These are phyloP conservation scores for Geotrichum cucujoidarum DNA, from an alignment of 1,139 yeast species.

Conservation along the genomic window DNA sequence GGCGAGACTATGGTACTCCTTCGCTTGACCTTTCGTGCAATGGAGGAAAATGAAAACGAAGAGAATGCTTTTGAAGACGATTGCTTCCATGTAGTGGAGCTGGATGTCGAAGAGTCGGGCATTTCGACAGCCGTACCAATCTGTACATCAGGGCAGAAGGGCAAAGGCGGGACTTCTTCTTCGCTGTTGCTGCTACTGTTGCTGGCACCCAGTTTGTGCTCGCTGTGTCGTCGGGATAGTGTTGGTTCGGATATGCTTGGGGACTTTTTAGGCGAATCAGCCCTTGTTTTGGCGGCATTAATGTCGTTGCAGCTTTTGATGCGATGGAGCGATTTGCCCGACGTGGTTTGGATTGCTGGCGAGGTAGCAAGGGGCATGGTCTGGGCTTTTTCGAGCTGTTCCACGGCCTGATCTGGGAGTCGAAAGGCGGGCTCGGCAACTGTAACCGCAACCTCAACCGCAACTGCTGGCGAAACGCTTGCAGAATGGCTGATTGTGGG, in stretches of 20 bases:
- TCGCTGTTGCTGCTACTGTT: too few relatives aligned
- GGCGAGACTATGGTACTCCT: neutral
- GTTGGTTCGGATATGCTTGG: too few relatives aligned
- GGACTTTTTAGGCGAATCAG: too few relatives aligned
- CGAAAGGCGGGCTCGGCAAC: neutral
- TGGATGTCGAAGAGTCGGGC: too few relatives aligned
- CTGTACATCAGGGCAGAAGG: too few relatives aligned
- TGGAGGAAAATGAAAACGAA: conserved; percentile 1
- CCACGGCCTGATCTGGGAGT: neutral
- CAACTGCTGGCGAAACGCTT: neutral
- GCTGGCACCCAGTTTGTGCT: too few relatives aligned
- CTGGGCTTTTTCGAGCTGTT: neutral
- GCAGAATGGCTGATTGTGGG: neutral
- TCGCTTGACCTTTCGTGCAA: conserved; percentile 6
- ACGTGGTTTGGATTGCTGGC: neutral
- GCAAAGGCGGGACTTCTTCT: too few relatives aligned
- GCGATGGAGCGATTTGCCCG: neutral
- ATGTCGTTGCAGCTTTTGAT: neutral
- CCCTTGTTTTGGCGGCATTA: too few relatives aligned
- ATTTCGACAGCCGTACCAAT: too few relatives aligned
- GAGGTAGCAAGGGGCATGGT: neutral
- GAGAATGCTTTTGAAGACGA: neutral
- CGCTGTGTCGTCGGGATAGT: too few relatives aligned
- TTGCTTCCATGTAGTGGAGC: neutral
- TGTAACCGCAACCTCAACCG: too few relatives aligned